These are phyloP conservation scores for Dalbergia oliveri DNA, from an alignment of 306 rosid species.

Conservation along the genomic window DNA sequence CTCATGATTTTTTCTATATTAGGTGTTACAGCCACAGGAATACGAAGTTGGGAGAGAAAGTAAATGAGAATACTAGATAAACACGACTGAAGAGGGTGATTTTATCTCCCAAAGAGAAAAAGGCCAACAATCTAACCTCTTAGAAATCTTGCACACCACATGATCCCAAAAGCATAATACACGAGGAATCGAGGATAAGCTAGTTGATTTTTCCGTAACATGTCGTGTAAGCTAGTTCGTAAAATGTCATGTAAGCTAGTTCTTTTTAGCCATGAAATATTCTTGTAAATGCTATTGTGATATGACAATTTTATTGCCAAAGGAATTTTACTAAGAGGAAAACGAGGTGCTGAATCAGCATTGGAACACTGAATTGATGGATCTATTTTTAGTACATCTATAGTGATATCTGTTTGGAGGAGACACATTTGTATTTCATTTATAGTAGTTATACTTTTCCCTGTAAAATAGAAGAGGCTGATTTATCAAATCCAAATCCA, in stretches of 20 bases:
- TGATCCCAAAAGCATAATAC: too few species aligned
- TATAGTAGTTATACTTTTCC: slow-evolving; percentile 12
- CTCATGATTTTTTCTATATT: too few species aligned
- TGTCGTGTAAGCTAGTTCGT: background rate
- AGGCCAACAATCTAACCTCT: too few species aligned
- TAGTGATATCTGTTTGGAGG: slow-evolving; percentile 14
- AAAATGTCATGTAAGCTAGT: background rate
- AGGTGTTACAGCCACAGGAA: too few species aligned
- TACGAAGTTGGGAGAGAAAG: too few species aligned
- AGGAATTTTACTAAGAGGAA: background rate
- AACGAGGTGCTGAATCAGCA: slow-evolving; percentile 7
- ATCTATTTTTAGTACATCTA: slow-evolving; percentile 26
- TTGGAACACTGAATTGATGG: slow-evolving; percentile 19
- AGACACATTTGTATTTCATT: slow-evolving; percentile 24
- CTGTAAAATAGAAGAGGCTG: slow-evolving; percentile 13
- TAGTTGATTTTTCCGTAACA: slow-evolving; percentile 5
- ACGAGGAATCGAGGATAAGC: background rate
- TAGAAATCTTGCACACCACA: too few species aligned
- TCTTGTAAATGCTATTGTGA: slow-evolving; percentile 10
- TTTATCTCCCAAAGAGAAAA: too few species aligned
- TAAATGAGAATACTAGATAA: too few species aligned
- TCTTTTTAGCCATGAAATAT: slow-evolving; percentile 33
- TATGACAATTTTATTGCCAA: background rate
- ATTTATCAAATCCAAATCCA: slow-evolving; percentile 31
- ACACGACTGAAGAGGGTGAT: too few species aligned